Conservation (phyloP, 1,284 basidiomycete species). For the Phylloporus sp. region DNA sequence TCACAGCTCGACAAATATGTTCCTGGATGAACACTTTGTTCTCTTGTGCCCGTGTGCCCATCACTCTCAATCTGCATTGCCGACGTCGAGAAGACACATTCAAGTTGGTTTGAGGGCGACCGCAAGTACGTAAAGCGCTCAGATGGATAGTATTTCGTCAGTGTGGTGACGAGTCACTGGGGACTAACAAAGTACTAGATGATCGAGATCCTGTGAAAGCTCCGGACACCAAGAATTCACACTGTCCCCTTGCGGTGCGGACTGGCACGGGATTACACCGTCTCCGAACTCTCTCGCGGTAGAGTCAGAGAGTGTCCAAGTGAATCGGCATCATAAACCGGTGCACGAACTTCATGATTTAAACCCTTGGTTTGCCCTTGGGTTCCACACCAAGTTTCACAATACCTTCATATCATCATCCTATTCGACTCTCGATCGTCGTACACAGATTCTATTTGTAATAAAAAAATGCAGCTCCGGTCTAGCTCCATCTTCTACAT, state of each 20-base stretch:
- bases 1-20: neutral
- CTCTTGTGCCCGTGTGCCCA: too few species aligned
- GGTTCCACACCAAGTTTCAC: neutral
- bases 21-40: neutral
- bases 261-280: neutral
- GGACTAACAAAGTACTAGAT: neutral
- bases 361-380: conserved; percentile 6
- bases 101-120: neutral
- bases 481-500: neutral
- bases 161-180: conserved; percentile 11
- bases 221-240: neutral
- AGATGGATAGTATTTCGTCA: neutral
- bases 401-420: neutral
- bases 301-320: neutral
- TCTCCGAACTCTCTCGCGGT: conserved; percentile 2
- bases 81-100: too few species aligned
- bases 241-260: conserved; percentile 6
- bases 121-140: neutral
- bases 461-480: conserved; percentile 12
- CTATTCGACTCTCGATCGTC: neutral
- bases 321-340: conserved; percentile 12
- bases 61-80: too few species aligned
- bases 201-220: conserved; percentile 6
- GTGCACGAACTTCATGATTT: conserved; percentile 14
- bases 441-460: neutral